Conservation (phyloP, 1,139 yeast species). For the Spencermartinsiella ligniputridi region DNA sequence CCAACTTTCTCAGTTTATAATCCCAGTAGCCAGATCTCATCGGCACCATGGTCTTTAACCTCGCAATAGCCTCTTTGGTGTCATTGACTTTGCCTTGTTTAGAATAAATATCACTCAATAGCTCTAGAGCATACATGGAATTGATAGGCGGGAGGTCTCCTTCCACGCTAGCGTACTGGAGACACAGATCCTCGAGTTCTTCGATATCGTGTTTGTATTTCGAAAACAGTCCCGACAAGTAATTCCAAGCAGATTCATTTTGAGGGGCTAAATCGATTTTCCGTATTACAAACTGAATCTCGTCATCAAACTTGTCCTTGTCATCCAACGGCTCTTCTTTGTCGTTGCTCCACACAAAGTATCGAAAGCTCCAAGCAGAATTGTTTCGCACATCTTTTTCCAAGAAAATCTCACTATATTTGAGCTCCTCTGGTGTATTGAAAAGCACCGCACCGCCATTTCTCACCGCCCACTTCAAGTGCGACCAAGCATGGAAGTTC, state of each 20-base stretch:
- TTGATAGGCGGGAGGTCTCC: constrained; percentile 35
- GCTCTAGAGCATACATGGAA: constrained; percentile 65
- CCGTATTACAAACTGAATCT: constrained; percentile 43
- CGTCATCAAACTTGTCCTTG: constrained; percentile 33
- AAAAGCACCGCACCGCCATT: constrained; percentile 35
- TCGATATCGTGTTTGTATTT: constrained; percentile 29
- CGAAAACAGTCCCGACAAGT: constrained; percentile 58
- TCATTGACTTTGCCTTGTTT: constrained; percentile 30
- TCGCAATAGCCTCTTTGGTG: constrained; percentile 44
- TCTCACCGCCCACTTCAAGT: constrained; percentile 72
- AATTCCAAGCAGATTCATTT: constrained; percentile 87
- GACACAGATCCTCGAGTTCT: constrained; percentile 45
- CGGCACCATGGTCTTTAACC: constrained; percentile 57
- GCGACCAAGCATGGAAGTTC: constrained; percentile 96
- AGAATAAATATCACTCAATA: constrained; percentile 49
- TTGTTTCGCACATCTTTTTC: constrained; percentile 73
- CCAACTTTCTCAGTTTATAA: constrained; percentile 26
- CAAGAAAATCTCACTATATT: constrained; percentile 48
- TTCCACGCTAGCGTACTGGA: constrained; percentile 33
- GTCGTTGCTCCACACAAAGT: constrained; percentile 41
- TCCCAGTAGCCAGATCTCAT: constrained; percentile 68
- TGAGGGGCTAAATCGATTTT: constrained; percentile 63
- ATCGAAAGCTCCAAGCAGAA: constrained; percentile 91
- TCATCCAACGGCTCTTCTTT: constrained; percentile 15
- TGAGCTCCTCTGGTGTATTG: constrained; percentile 41